These are phyloP conservation scores for Geosmithia morbida DNA, from an alignment of 2,329 filamentous ascomycete species.

Conservation along the genomic window DNA sequence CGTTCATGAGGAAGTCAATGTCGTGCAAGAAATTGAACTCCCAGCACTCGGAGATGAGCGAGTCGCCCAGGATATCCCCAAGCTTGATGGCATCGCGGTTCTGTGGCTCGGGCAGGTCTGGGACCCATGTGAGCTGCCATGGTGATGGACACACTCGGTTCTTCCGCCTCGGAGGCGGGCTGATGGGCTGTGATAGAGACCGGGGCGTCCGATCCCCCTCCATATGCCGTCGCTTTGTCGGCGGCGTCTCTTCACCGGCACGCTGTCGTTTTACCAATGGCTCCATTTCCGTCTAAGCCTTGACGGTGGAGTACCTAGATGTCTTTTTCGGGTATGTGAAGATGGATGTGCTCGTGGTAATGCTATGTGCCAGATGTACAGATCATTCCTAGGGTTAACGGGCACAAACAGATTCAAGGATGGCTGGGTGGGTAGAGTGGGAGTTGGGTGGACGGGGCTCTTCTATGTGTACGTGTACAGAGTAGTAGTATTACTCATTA, in stretches of 20 bases:
- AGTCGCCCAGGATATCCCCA: conserved; percentile 56
- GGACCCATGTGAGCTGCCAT: conserved; percentile 56
- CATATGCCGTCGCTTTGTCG: no score
- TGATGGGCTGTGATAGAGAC: conserved; percentile 25
- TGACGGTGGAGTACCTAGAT: no score
- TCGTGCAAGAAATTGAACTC: conserved; percentile 56
- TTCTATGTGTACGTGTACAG: no score
- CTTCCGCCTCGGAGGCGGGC: conserved; percentile 23
- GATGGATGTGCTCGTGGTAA: no score
- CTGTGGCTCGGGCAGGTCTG: conserved; percentile 38
- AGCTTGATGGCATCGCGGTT: conserved; percentile 56
- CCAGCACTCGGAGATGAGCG: conserved; percentile 58
- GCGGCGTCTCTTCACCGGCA: not conserved
- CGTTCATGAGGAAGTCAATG: conserved; percentile 36
- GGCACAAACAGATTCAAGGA: no score
- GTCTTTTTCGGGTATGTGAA: no score
- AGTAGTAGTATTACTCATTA: no score
- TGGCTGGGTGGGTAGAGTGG: no score
- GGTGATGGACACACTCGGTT: conserved; percentile 34
- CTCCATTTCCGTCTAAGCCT: conserved; percentile 6
- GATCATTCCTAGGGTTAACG: no score
- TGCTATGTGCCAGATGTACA: no score
- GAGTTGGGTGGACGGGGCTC: no score
- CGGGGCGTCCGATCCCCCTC: conserved; percentile 4
- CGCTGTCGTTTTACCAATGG: conserved; percentile 15